Conservation (phyloP, 2,329 filamentous ascomycete species). For the Dothistroma pini region DNA sequence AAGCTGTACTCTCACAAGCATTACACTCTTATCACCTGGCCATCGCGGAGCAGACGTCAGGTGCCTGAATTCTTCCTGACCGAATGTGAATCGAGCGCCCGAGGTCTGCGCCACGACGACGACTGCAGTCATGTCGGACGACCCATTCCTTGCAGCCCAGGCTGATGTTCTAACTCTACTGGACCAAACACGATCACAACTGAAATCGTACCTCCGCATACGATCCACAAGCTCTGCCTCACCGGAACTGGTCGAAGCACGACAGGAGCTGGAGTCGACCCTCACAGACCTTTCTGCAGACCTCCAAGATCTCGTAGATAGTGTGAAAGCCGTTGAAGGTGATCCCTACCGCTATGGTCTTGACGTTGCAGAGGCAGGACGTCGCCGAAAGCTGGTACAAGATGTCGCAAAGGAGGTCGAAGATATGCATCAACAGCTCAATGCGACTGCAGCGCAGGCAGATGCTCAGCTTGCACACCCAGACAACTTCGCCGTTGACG, state of each 20-base stretch:
- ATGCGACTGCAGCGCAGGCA: constrained; percentile 52
- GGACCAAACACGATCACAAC: constrained; percentile 75
- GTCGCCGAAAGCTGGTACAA: constrained; percentile 76
- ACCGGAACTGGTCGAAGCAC: constrained; percentile 64
- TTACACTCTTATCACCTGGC: neutral
- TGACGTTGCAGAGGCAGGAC: constrained; percentile 73
- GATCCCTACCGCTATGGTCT: constrained; percentile 86
- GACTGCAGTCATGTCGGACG: constrained; percentile 34
- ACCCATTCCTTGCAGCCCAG: constrained; percentile 51
- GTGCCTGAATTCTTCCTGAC: neutral
- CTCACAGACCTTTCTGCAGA: constrained; percentile 73
- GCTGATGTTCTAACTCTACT: constrained; percentile 81
- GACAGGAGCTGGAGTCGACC: constrained; percentile 73
- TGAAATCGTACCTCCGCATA: constrained; percentile 93
- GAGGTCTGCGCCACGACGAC: neutral
- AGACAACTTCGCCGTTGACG: constrained; percentile 49
- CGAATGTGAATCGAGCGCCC: neutral
- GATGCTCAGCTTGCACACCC: constrained; percentile 53
- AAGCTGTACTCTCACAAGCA: neutral
- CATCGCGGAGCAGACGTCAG: neutral
- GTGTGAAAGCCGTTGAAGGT: constrained; percentile 80
- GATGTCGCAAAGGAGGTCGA: constrained; percentile 88
- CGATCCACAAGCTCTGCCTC: constrained; percentile 71
- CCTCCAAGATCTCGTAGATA: constrained; percentile 80
- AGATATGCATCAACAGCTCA: constrained; percentile 80